Percentiles rank a stretch among this genome's conserved stretches.
Evolutionary conservation across 2,329 filamentous ascomycete species (phyloP).

Genomic region (Annulohypoxylon truncatum): DNA sequence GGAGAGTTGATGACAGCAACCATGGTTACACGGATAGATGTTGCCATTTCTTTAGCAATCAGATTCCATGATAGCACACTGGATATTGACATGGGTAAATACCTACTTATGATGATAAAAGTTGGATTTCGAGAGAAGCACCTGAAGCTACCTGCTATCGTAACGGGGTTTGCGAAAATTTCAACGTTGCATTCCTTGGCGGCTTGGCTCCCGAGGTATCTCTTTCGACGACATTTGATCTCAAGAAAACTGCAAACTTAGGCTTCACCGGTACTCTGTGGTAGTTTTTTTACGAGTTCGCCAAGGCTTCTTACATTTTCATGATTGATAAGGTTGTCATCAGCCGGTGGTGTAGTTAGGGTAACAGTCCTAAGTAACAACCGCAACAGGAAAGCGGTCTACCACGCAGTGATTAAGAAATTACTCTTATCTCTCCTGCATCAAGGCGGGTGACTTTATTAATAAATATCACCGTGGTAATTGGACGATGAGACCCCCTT

Average conservation of each 20-base stretch:
- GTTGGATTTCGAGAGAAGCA: background rate
- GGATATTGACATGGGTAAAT: background rate
- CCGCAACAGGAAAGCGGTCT: constrained; percentile 33
- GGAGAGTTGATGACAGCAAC: too few species aligned
- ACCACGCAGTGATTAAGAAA: constrained; percentile 5
- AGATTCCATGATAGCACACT: background rate
- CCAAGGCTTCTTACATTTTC: constrained; percentile 6
- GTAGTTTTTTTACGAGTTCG: background rate
- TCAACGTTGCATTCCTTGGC: constrained; percentile 19
- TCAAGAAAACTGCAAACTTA: background rate
- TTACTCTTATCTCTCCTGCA: constrained; percentile 36
- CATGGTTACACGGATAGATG: too few species aligned
- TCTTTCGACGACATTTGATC: background rate
- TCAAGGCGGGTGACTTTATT: constrained; percentile 29
- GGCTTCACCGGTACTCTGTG: background rate
- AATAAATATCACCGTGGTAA: constrained; percentile 22
- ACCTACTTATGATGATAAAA: background rate
- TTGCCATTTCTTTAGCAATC: too few species aligned
- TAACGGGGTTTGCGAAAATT: background rate
- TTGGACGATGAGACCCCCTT: constrained; percentile 20
- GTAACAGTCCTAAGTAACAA: constrained; percentile 29
- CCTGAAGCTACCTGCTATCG: background rate
- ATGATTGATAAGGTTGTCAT: constrained; percentile 21
- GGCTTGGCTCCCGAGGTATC: constrained; percentile 16
- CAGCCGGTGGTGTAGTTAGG: constrained; percentile 20